Percentiles rank a stretch among this genome's conserved stretches.
phyloP scores from a whole-genome alignment of 2,329 filamentous ascomycete genomes.

The Orbilia blumenaviensis region DNA sequence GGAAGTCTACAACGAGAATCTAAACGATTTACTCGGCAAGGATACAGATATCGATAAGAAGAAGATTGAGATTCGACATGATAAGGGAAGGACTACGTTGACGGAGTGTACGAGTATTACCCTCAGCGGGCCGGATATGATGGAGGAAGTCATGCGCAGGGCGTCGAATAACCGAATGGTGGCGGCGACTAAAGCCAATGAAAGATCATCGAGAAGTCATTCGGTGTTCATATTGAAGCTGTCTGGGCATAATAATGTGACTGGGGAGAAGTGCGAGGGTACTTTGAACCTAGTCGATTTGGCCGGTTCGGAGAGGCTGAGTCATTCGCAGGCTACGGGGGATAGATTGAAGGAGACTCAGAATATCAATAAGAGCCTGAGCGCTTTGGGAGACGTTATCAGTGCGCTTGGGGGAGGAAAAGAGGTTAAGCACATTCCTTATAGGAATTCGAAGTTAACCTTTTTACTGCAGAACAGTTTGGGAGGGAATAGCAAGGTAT shows the following conservation, averaged over 20 bases:
- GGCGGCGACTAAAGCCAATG: constrained; percentile 96
- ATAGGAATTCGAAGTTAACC: constrained; percentile 94
- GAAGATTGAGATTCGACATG: constrained; percentile 89
- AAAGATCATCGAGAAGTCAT: constrained; percentile 91
- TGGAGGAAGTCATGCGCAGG: constrained; percentile 79
- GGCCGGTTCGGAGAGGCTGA: constrained; percentile 88
- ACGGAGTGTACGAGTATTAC: constrained; percentile 79
- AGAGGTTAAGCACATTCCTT: constrained; percentile 82
- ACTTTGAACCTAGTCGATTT: constrained; percentile 95
- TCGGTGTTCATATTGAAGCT: constrained; percentile 90
- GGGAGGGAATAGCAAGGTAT: constrained; percentile 83
- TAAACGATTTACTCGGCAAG: constrained; percentile 84
- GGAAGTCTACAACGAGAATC: constrained; percentile 97
- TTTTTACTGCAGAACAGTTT: constrained; percentile 94
- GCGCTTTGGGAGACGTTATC: constrained; percentile 92
- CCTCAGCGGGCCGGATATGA: constrained; percentile 80
- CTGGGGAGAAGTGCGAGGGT: constrained; percentile 85
- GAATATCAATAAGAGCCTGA: constrained; percentile 94
- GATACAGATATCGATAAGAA: constrained; percentile 77
- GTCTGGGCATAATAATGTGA: constrained; percentile 73
- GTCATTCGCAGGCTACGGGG: constrained; percentile 85
- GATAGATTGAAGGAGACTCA: constrained; percentile 92
- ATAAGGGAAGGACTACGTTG: constrained; percentile 84
- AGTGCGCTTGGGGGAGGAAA: constrained; percentile 86
- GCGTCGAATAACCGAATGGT: constrained; percentile 89